Evolutionary conservation across 2,329 filamentous ascomycete species (phyloP).

Genomic region (Penicillium rolfsii): DNA sequence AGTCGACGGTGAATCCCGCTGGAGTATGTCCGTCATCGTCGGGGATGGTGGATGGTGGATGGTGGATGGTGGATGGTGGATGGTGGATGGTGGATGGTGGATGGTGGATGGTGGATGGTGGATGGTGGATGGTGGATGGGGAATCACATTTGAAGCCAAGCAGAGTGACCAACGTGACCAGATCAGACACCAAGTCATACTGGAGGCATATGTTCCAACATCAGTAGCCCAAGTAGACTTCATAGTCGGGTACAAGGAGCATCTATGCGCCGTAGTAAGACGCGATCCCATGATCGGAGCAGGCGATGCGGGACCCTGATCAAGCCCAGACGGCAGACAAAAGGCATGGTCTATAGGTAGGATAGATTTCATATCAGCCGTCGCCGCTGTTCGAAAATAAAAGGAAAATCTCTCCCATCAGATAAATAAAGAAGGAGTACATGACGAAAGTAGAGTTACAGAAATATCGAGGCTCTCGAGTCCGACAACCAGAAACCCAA

Average conservation of each 20-base stretch:
- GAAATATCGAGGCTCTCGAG: not conserved
- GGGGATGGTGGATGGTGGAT: not conserved
- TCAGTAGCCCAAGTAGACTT: not conserved
- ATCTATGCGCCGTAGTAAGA: not conserved
- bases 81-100: not conserved
- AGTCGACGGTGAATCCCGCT: conserved; percentile 4
- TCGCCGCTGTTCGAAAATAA: not conserved
- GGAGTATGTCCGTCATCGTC: conserved; percentile 5
- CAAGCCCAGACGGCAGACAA: conserved; percentile 5
- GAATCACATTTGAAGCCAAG: not conserved
- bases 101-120: not conserved
- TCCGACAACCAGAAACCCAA: not conserved
- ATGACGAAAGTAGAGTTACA: not conserved
- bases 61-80: not conserved
- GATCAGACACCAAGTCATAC: not conserved
- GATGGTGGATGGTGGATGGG: not conserved
- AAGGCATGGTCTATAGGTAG: conserved; percentile 4
- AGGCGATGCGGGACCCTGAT: conserved; percentile 27
- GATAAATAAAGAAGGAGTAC: not conserved
- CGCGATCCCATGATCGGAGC: conserved; percentile 25
- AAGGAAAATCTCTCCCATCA: not conserved
- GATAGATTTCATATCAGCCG: not conserved
- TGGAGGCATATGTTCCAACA: not conserved
- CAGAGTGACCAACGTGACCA: not conserved
- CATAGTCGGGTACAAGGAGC: not conserved